Conservation (phyloP, 129 eudicot genomes). For the Ambrosia trifida region DNA sequence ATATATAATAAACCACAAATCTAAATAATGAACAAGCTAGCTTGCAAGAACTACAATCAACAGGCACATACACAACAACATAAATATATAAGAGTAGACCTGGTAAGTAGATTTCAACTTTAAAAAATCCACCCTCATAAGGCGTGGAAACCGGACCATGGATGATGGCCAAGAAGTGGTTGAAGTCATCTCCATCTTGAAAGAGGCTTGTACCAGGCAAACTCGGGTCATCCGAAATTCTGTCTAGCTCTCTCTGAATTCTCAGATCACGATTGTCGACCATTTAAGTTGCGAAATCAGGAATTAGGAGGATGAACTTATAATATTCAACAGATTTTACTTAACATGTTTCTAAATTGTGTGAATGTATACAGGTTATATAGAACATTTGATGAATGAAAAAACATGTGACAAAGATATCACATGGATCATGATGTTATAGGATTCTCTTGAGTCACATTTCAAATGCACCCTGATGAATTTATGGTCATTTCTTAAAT, state of each 20-base stretch:
- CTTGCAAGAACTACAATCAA: no score
- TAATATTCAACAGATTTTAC: neutral
- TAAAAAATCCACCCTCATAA: slow-evolving; percentile 69
- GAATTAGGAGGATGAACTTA: neutral
- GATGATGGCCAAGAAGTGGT: slow-evolving; percentile 58
- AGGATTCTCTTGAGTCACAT: neutral
- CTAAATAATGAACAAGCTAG: neutral
- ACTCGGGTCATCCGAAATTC: neutral
- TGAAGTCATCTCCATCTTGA: slow-evolving; percentile 30
- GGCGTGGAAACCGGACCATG: slow-evolving; percentile 74
- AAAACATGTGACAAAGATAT: neutral
- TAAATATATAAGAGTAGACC: slow-evolving; percentile 29
- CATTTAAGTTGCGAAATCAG: neutral
- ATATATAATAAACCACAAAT: neutral
- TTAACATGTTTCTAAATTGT: neutral
- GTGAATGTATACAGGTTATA: neutral
- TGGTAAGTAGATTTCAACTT: slow-evolving; percentile 66
- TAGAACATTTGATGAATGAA: neutral
- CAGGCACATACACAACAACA: neutral
- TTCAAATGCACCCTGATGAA: neutral
- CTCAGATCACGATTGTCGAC: neutral
- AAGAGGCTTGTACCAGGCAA: neutral
- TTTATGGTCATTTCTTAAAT: neutral
- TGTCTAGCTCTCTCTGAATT: slow-evolving; percentile 15
- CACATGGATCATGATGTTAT: slow-evolving; percentile 10